Percentiles rank a stretch among this genome's conserved stretches.
Conservation (phyloP, 176 grass and related monocot species). For the Paspalum notatum region DNA sequence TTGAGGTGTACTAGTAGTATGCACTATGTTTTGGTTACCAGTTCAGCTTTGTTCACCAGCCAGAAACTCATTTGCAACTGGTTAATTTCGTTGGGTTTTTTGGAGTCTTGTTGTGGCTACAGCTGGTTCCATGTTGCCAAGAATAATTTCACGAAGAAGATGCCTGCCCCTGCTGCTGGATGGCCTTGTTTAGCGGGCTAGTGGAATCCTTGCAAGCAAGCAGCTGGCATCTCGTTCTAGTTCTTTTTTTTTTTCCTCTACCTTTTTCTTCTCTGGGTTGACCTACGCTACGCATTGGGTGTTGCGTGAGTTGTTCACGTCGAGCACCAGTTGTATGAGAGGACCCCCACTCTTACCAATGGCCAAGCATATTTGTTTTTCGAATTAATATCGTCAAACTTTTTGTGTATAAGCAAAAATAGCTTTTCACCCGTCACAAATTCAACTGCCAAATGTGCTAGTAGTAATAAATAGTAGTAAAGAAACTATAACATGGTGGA, state of each 20-base stretch:
- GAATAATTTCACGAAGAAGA: slow-evolving; percentile 34
- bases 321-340: neutral
- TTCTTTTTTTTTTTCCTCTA: neutral
- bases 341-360: neutral
- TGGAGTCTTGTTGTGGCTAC: neutral
- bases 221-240: slow-evolving; percentile 26
- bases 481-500: too few species aligned
- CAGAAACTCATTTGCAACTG: neutral
- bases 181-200: slow-evolving; percentile 21
- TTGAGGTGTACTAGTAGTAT: neutral
- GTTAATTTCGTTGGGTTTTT: neutral
- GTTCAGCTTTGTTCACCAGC: neutral
- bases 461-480: too few species aligned
- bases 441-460: neutral
- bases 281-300: slow-evolving; percentile 10
- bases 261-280: slow-evolving; percentile 18
- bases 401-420: neutral
- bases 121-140: slow-evolving; percentile 11
- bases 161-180: neutral
- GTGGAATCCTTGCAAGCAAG: slow-evolving; percentile 22
- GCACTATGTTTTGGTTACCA: neutral
- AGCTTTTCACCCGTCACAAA: neutral
- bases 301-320: slow-evolving; percentile 2
- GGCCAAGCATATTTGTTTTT: neutral
- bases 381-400: neutral